Evolutionary conservation across 2,329 filamentous ascomycete genomes (phyloP), one percentile per base, ranked within the genome.

Genomic region (Lasiodiplodia gonubiensis): DNA sequence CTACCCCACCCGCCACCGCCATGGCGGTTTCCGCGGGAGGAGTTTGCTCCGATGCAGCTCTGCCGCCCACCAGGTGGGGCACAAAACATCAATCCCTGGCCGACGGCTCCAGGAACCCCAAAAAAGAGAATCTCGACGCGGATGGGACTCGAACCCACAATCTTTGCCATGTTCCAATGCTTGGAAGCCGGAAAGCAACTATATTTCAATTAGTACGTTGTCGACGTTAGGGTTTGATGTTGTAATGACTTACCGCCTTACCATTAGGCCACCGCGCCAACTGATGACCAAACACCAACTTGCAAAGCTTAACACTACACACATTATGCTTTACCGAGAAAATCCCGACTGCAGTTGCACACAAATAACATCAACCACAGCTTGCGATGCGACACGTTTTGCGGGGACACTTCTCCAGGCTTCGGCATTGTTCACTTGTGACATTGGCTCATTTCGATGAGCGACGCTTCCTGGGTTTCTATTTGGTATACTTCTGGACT

Each of bases 251-350:
- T 25, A 65, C 37, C 72, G 73, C 73, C 73, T 75, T 75, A 74
- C 73, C 73, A 75, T 75, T 75, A 75, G 73, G 73, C 73, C 73
- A 75, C 72, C 70, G 70, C 70, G 71, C 71, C 72, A 33, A 66
- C 48, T 23, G 37, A 55, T 65, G 52, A 37, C 2, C 4, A 2
- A 0, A 7, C 0, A 1, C 3, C 4, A 0, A 18, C 10, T 10
- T 5, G 57, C 14, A 1, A 33, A 14, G 0, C 2, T 16, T 60
- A 60, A 42, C 4, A 37, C 3, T 16, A 12, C 18, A 30, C 0
- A 8, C 1, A 37, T 30, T 2, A 14, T n/a, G 5, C 4, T n/a
- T 25, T 21, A 11, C 53, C 53, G 53, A 55, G 53, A 37, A 55
- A 55, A 12, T 7, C 1, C 53, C 53, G 53, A 55, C 8, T 4